Conservation (phyloP, 805 yeast species). For the Candida manassasensis region DNA sequence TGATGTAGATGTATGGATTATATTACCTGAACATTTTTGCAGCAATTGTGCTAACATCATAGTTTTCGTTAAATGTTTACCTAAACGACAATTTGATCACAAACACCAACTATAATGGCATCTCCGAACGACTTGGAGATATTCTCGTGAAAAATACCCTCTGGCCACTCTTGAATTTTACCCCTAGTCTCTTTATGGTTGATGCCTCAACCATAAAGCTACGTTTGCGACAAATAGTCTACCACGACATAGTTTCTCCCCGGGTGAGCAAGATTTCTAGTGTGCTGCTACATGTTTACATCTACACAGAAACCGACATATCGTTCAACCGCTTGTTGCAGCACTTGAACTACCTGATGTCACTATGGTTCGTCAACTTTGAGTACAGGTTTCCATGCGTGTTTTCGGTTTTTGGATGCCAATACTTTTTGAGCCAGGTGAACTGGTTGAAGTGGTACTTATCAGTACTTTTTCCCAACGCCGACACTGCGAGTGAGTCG, state of each 20-base stretch:
- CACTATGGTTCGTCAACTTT: slow-evolving; percentile 21
- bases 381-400: slow-evolving; percentile 27
- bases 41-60: background rate
- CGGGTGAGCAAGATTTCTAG: slow-evolving; percentile 3
- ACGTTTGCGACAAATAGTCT: background rate
- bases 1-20: background rate
- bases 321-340: slow-evolving; percentile 6
- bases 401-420: slow-evolving; percentile 27
- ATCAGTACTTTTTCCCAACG: background rate
- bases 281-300: slow-evolving; percentile 8
- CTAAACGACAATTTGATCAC: slow-evolving; percentile 10
- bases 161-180: slow-evolving; percentile 11
- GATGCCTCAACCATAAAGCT: slow-evolving; percentile 2
- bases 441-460: slow-evolving; percentile 4
- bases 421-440: slow-evolving; percentile 11
- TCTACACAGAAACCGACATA: slow-evolving; percentile 6
- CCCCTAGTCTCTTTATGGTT: slow-evolving; percentile 7
- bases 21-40: background rate
- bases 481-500: background rate
- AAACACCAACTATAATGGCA: slow-evolving; percentile 6
- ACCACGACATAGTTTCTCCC: slow-evolving; percentile 1
- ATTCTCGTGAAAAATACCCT: slow-evolving; percentile 3
- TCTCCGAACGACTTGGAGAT: slow-evolving; percentile 12
- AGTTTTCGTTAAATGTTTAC: slow-evolving; percentile 8
- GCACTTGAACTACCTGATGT: slow-evolving; percentile 18